Base-by-base conservation (phyloP, 23 red algal species). In the Chondrus crispus region DNA sequence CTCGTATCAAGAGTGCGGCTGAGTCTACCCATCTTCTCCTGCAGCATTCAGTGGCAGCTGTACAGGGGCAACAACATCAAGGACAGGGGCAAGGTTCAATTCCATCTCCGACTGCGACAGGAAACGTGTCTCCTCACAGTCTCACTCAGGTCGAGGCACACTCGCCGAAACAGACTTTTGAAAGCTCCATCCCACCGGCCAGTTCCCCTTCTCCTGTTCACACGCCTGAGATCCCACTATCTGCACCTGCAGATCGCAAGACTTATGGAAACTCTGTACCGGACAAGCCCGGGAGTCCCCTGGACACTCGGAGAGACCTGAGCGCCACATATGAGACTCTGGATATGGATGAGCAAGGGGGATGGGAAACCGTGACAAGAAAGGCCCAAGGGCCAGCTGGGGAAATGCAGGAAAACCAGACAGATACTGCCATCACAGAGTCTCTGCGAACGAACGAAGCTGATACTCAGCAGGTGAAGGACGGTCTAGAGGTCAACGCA, bases 61-160 rank as follows among this genome's bases (percentile, higher is more conserved):
- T 62, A 19, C 87, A 90, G 55, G 72, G 73, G 22, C 87, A 90
- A 38, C 69, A 77, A 40, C 72, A 79, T 12, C 62, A 68, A 71
- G 51, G 62, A 54, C 60, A 74, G 7, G 40, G 53, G 36, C 84
- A 87, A 38, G 40, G 45, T 16, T 35, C 64, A 20, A 37, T 66
- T 10, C 60, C 60, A 66, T 22, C 26, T 22, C 60, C 60, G 26
- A 22, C 26, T 66, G 18, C 60, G 60, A 66, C 7, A 22, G n/a
- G n/a, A n/a, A n/a, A n/a, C n/a, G 35, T 66, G 26, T 32, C 60
- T 7, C 35, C 60, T 9, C 8, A 32, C 6, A 32, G 26, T 32
- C 26, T 32, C 35, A 66, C 8, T 8, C 60, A 66, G 18, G 60
- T 32, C 7, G 14, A 66, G 9, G 18, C 18, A 7, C 60, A 66